A percentile compares a stretch with the other conserved stretches of the same genome.
Conservation (phyloP, 148 eudicot genomes). For the Rhododendron simsii region DNA sequence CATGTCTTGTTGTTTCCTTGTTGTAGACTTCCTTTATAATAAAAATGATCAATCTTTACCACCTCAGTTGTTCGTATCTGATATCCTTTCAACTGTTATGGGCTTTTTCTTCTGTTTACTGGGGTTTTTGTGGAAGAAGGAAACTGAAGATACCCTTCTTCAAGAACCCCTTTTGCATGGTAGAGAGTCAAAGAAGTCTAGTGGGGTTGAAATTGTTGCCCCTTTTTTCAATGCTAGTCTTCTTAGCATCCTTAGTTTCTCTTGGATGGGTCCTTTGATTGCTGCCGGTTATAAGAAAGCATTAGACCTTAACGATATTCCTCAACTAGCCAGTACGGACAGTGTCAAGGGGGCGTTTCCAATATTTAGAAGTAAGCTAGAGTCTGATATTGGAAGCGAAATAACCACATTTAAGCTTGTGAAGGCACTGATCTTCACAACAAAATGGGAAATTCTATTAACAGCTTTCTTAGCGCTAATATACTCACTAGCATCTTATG, state of each 20-base stretch:
- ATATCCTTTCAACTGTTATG: slow-evolving; percentile 30
- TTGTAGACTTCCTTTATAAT: slow-evolving; percentile 21
- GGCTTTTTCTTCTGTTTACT: slow-evolving; percentile 34
- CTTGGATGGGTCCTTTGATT: slow-evolving; percentile 45
- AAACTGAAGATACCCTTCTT: slow-evolving; percentile 16
- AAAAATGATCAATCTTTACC: slow-evolving; percentile 18
- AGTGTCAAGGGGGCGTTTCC: slow-evolving; percentile 38
- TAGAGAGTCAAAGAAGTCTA: slow-evolving; percentile 13
- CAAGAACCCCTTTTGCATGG: slow-evolving; percentile 54
- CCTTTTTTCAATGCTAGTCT: slow-evolving; percentile 35
- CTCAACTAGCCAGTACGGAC: slow-evolving; percentile 39
- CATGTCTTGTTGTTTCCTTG: slow-evolving; percentile 50
- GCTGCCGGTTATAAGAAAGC: slow-evolving; percentile 41
- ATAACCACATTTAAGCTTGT: slow-evolving; percentile 37
- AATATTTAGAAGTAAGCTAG: slow-evolving; percentile 31
- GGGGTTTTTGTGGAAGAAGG: slow-evolving; percentile 30
- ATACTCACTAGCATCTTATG: slow-evolving; percentile 35
- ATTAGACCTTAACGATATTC: slow-evolving; percentile 56
- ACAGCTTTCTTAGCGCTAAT: slow-evolving; percentile 31
- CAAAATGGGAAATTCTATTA: slow-evolving; percentile 33
- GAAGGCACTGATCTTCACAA: slow-evolving; percentile 34
- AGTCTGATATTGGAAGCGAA: slow-evolving; percentile 19
- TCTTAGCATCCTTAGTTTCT: slow-evolving; percentile 40
- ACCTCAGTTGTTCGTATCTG: slow-evolving; percentile 31
- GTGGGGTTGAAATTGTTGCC: slow-evolving; percentile 21